Base-by-base conservation (phyloP, 805 yeast genomes). In the Saturnispora zaruensis region DNA sequence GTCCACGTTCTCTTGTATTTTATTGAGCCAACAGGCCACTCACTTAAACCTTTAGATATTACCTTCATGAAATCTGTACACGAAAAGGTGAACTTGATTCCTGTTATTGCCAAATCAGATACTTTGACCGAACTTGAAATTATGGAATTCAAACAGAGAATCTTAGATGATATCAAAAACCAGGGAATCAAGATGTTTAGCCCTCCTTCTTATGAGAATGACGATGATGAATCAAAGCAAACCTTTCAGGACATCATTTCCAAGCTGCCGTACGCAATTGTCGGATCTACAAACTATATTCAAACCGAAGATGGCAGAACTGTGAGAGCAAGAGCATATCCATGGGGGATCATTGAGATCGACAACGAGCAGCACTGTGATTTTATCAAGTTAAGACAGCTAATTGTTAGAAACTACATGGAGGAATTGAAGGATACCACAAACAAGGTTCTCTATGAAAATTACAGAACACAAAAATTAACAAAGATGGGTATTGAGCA, bases 301-400 rank as follows among this genome's bases (percentile, higher is more conserved):
- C 81, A 81, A 58, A 75, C 77, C 43, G 65, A 75, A 41, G 93
- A 86, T 62, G 96, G 96, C 40, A 77, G 87, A 65, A 54, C 63
- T 21, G 95, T 90, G 42, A 81, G 97, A 67, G 97, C 96, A 58
- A 85, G 99, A 70, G 72, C 78, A 54, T 91, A 91, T 66, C 97
- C 98, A 54, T 93, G 99, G 99, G 98, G 98, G 57, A 75, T 85
- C 21, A 85, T 93, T 60, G 97, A 93, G 70, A 90, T 93, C 58
- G 97, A 89, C 66, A 91, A 93, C 66, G 93, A 87, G 70, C 81
- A 81, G 51, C 97, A 93, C 66, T 85, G 89, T 66, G 99, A 91
- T 69, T 93, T 91, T 66, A 81, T 85, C 57, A 82, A 81, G 67
- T 78, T 91, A 66, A 84, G 97, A 60, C 95, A 89, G 66, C 75